Percentiles rank a stretch among this genome's conserved stretches.
phyloP scores from a whole-genome alignment of 2,329 filamentous ascomycete genomes.

The Pyrenophora graminea region DNA sequence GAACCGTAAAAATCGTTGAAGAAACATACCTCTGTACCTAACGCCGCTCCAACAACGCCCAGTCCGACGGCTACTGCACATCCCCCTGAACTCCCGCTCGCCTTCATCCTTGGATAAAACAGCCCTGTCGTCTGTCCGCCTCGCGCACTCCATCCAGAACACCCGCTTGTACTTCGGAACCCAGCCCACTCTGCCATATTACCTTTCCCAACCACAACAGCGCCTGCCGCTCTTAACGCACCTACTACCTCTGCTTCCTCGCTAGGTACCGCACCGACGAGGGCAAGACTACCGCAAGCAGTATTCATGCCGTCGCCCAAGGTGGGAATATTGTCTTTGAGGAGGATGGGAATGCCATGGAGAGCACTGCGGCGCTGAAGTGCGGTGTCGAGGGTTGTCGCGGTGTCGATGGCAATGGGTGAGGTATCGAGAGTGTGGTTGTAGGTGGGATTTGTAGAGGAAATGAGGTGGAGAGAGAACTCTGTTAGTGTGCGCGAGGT shows the following conservation, averaged over 20 bases:
- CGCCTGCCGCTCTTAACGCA: constrained; percentile 62
- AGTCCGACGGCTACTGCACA: constrained; percentile 61
- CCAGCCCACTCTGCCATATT: constrained; percentile 64
- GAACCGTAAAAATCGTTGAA: too few species aligned
- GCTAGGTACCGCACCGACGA: constrained; percentile 59
- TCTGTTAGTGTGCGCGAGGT: too few species aligned
- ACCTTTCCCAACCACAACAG: constrained; percentile 66
- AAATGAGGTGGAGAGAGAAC: too few species aligned
- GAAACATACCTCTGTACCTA: constrained; percentile 58
- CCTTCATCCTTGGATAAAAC: constrained; percentile 63
- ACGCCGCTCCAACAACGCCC: constrained; percentile 59
- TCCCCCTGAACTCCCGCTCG: constrained; percentile 64
- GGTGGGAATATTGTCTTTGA: too few species aligned
- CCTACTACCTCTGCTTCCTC: constrained; percentile 61
- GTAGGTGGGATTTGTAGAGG: too few species aligned
- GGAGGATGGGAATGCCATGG: too few species aligned
- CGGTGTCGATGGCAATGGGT: too few species aligned
- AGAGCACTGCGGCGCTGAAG: too few species aligned
- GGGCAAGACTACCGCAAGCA: constrained; percentile 60
- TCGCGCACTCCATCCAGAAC: constrained; percentile 64
- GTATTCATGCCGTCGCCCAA: too few species aligned
- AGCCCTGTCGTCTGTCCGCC: constrained; percentile 64
- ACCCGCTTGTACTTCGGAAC: constrained; percentile 58
- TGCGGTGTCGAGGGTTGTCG: too few species aligned
- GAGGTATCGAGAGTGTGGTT: too few species aligned